These are phyloP conservation scores for Isoetes taiwanensis DNA, from an alignment of 75 land plant genomes.

Conservation along the genomic window DNA sequence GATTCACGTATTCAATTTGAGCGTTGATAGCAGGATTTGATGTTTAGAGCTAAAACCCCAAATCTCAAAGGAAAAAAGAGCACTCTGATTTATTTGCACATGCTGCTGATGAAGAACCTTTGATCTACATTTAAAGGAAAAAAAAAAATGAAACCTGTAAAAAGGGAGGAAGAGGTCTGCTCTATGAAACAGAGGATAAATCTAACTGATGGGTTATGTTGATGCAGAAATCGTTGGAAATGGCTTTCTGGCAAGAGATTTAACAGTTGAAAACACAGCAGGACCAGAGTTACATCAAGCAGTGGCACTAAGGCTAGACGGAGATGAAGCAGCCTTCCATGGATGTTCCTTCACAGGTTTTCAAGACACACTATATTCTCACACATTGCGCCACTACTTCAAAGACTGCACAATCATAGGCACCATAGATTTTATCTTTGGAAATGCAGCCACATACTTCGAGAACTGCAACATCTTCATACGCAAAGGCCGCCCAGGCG, in stretches of 20 bases:
- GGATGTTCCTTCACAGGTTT: slow-evolving; percentile 34
- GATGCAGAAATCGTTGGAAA: too few species aligned
- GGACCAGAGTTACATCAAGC: slow-evolving; percentile 12
- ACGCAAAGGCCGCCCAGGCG: slow-evolving; percentile 13
- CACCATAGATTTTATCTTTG: slow-evolving; percentile 70
- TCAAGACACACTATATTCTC: slow-evolving; percentile 60
- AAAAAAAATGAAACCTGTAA: too few species aligned
- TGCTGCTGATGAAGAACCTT: too few species aligned
- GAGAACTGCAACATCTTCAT: slow-evolving; percentile 28
- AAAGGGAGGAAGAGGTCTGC: too few species aligned
- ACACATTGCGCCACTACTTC: slow-evolving; percentile 39
- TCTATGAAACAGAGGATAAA: too few species aligned
- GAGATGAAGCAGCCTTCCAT: slow-evolving; percentile 5
- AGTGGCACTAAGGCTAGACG: slow-evolving; percentile 9
- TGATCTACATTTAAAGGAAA: too few species aligned
- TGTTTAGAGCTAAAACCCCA: too few species aligned
- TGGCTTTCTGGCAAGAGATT: slow-evolving; percentile 7
- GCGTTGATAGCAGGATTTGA: too few species aligned
- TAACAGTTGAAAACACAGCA: slow-evolving; percentile 12
- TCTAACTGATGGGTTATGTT: too few species aligned
- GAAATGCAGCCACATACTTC: slow-evolving; percentile 50
- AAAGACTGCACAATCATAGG: slow-evolving; percentile 42
- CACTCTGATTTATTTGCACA: too few species aligned
- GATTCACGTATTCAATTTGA: too few species aligned
- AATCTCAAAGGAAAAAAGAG: too few species aligned